Percentiles rank a stretch among this genome's conserved stretches.
Conservation (phyloP, 148 eudicot species). For the Fallopia convolvulus region DNA sequence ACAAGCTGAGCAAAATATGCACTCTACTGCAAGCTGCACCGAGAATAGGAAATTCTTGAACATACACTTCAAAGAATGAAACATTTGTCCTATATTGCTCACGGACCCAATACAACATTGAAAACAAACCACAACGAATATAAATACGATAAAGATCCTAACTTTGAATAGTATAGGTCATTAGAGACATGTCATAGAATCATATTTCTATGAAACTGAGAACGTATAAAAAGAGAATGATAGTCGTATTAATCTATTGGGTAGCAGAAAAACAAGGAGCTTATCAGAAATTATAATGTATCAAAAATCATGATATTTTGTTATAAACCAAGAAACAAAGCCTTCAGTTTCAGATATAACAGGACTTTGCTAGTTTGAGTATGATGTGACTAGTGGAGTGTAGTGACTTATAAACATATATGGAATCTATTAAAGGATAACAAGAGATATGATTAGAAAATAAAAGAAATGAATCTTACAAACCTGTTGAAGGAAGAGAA, state of each 20-base stretch:
- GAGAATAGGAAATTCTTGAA: not conserved
- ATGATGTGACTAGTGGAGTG: not conserved
- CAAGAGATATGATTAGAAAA: not conserved
- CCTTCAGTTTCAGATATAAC: not conserved
- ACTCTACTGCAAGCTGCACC: constrained; percentile 96
- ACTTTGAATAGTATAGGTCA: not conserved
- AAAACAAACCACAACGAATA: not conserved
- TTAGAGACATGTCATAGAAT: not conserved
- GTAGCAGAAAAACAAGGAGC: not conserved
- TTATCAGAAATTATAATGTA: not conserved
- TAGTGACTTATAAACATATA: not conserved
- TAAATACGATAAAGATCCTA: not conserved
- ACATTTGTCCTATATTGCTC: not conserved
- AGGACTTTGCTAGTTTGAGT: not conserved
- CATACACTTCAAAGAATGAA: constrained; percentile 7
- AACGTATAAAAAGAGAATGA: too few relatives aligned
- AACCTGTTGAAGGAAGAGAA: not conserved
- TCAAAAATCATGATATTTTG: not conserved
- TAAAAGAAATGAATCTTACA: not conserved
- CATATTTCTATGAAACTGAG: not conserved
- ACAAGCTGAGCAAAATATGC: constrained; percentile 99
- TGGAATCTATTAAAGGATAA: not conserved
- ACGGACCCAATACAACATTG: not conserved
- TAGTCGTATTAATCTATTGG: not conserved
- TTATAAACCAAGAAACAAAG: not conserved